These are phyloP conservation scores for Daedalea quercina DNA, from an alignment of 768 basidiomycete genomes.

Conservation along the genomic window DNA sequence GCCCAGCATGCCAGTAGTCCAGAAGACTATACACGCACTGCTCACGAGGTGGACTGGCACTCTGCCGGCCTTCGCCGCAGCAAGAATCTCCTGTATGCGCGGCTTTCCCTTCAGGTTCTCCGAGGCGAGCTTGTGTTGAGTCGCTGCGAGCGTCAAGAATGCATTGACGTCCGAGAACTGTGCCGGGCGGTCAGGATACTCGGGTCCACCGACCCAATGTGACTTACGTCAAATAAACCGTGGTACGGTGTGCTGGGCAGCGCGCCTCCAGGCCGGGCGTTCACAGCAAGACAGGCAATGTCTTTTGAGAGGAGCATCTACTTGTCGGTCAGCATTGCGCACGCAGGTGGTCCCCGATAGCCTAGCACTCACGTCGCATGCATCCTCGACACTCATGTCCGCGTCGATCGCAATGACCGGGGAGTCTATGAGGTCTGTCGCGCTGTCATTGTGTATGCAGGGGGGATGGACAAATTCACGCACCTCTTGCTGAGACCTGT, in stretches of 20 bases:
- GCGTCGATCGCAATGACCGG: constrained; percentile 59
- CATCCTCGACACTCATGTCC: constrained; percentile 75
- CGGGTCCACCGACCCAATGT: neutral
- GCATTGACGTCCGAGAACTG: constrained; percentile 85
- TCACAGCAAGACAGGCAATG: constrained; percentile 61
- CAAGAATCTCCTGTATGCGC: constrained; percentile 61
- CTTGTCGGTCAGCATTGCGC: neutral
- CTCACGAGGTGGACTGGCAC: constrained; percentile 74
- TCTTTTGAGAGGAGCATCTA: constrained; percentile 60
- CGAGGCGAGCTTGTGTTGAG: constrained; percentile 56
- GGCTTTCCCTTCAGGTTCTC: constrained; percentile 56
- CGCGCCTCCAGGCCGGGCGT: constrained; percentile 22
- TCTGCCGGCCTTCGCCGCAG: constrained; percentile 65
- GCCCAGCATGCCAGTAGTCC: neutral
- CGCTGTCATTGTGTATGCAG: neutral
- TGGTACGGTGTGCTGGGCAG: constrained; percentile 25
- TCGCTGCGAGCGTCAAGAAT: constrained; percentile 80
- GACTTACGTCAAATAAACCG: constrained; percentile 72
- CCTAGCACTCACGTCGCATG: constrained; percentile 63
- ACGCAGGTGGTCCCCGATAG: neutral
- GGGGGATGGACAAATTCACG: constrained; percentile 6
- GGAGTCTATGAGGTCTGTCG: constrained; percentile 62
- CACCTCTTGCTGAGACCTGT: constrained; percentile 51
- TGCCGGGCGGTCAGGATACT: neutral
- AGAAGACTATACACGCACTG: constrained; percentile 41